A percentile compares a stretch with the other conserved stretches of the same genome.
phyloP scores from a whole-genome alignment of 78 protist species.

The Dictyostelium intermedium region DNA sequence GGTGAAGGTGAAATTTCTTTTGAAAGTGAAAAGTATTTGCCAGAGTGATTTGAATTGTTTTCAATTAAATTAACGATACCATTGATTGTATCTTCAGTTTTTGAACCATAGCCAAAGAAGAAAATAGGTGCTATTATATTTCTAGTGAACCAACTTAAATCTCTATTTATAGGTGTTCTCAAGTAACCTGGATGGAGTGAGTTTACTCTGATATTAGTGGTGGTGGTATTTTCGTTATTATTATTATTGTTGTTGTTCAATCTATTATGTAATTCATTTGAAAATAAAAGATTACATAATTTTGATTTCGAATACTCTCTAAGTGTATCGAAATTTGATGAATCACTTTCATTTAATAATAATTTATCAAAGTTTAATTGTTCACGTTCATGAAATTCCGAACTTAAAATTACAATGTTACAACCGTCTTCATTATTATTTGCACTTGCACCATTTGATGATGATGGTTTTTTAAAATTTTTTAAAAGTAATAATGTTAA shows the following conservation, averaged over 20 bases:
- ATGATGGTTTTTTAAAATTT: not conserved
- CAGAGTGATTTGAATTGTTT: not conserved
- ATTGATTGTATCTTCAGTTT: not conserved
- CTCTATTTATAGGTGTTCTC: not conserved
- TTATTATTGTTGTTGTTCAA: not conserved
- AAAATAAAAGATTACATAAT: constrained; percentile 25
- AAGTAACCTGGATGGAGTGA: constrained; percentile 58
- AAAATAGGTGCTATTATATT: not conserved
- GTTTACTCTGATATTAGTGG: constrained; percentile 15
- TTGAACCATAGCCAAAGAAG: not conserved
- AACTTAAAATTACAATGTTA: not conserved
- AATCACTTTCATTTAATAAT: not conserved
- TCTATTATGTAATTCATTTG: constrained; percentile 23
- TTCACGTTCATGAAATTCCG: not conserved
- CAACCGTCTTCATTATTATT: not conserved
- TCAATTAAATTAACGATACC: not conserved
- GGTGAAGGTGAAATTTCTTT: not conserved
- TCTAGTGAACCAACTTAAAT: not conserved
- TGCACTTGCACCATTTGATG: not conserved
- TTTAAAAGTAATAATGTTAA: constrained; percentile 17
- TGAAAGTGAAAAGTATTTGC: not conserved
- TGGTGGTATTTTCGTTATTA: not conserved
- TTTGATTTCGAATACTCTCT: constrained; percentile 1
- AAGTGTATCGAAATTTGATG: not conserved
- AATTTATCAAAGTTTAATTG: constrained; percentile 14